These are phyloP conservation scores for Fragilariopsis cylindrus DNA, from an alignment of 108 stramenopile genomes.

Conservation along the genomic window DNA sequence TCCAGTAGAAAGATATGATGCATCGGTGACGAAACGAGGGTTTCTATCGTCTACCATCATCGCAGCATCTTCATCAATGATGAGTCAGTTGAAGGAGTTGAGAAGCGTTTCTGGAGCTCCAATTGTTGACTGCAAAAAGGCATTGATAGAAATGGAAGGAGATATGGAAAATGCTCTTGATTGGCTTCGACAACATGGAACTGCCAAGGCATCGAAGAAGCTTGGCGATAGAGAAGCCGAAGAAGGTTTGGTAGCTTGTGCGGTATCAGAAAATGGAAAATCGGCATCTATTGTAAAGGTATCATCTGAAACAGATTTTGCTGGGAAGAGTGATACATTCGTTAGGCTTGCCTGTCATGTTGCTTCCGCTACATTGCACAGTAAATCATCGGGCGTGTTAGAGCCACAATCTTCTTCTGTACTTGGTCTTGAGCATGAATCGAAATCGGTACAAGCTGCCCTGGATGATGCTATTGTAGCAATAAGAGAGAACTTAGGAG, in stretches of 20 bases:
- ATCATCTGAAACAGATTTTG: constrained; percentile 85
- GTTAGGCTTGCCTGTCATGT: constrained; percentile 61
- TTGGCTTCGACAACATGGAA: constrained; percentile 81
- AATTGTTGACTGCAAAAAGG: constrained; percentile 88
- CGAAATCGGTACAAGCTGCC: constrained; percentile 40
- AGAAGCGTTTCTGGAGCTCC: constrained; percentile 73
- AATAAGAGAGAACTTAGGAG: constrained; percentile 75
- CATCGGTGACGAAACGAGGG: neutral
- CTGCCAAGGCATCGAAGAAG: constrained; percentile 74
- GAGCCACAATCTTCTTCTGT: constrained; percentile 29
- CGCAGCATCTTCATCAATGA: constrained; percentile 5
- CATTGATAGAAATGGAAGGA: constrained; percentile 55
- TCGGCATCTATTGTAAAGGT: constrained; percentile 69
- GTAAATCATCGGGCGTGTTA: constrained; percentile 23
- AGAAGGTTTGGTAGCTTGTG: constrained; percentile 72
- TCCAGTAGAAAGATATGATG: neutral
- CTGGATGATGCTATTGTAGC: constrained; percentile 76
- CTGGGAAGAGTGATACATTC: constrained; percentile 57
- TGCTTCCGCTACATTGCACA: constrained; percentile 55
- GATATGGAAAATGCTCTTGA: constrained; percentile 61
- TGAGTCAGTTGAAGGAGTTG: constrained; percentile 57
- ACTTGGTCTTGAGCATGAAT: constrained; percentile 25
- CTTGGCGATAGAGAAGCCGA: constrained; percentile 62
- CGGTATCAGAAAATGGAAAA: constrained; percentile 45
- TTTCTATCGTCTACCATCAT: neutral